Conservation (phyloP, 225 moss, liverwort and hornwort species). For the Antitrichia curtipendula region DNA sequence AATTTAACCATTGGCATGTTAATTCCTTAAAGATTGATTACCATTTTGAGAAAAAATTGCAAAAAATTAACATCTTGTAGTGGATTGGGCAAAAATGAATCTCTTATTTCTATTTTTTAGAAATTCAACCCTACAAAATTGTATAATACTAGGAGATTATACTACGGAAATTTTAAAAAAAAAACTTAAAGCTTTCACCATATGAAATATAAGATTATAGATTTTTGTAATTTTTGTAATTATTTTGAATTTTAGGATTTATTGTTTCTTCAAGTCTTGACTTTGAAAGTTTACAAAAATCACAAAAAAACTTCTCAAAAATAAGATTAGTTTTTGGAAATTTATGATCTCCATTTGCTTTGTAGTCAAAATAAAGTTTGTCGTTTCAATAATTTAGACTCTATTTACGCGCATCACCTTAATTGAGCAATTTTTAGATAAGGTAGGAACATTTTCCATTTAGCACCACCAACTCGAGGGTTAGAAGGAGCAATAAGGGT, state of each 20-base stretch:
- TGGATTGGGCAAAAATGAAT: not conserved
- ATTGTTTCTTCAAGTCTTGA: not conserved
- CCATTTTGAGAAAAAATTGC: not conserved
- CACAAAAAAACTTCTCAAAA: rapidly evolving
- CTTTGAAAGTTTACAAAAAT: not conserved
- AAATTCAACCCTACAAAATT: not conserved
- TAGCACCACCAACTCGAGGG: rapidly evolving
- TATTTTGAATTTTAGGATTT: not conserved
- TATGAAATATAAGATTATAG: not conserved
- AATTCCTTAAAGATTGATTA: not conserved
- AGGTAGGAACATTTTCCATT: not conserved
- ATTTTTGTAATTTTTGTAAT: not conserved
- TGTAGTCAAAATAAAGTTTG: not conserved
- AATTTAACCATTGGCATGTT: not conserved
- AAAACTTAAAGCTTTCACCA: not conserved
- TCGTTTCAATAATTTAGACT: not conserved
- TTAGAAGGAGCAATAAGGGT: rapidly evolving
- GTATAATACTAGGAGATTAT: not conserved
- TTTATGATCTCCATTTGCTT: not conserved
- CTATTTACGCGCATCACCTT: not conserved
- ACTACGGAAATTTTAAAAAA: not conserved
- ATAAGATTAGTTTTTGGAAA: not conserved
- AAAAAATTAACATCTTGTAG: not conserved
- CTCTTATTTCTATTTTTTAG: not conserved
- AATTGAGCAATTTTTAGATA: not conserved